phyloP scores from a whole-genome alignment of 2,329 filamentous ascomycete species.

The Alternaria sp. region DNA sequence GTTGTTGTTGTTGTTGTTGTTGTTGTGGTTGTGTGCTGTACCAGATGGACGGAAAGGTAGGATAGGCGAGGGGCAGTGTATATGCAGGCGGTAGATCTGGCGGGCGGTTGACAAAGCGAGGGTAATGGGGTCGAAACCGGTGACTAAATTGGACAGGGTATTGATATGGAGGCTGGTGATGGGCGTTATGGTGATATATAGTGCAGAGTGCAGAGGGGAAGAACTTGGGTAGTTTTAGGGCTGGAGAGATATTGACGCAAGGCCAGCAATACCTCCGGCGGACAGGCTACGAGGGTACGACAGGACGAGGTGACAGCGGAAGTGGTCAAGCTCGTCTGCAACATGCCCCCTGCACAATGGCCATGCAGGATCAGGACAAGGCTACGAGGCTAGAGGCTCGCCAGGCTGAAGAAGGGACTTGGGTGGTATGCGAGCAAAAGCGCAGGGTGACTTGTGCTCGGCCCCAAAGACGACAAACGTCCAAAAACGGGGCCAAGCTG shows the following conservation, averaged over 20 bases:
- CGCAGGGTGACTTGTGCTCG: conserved; percentile 51
- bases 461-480: conserved; percentile 42
- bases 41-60: conserved; percentile 25
- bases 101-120: conserved; percentile 44
- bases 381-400: conserved; percentile 43
- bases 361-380: conserved; percentile 51
- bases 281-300: conserved; percentile 39
- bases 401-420: conserved; percentile 38
- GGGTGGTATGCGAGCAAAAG: conserved; percentile 44
- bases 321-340: conserved; percentile 47
- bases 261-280: conserved; percentile 32
- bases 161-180: conserved; percentile 39
- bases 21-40: conserved; percentile 17
- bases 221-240: conserved; percentile 46
- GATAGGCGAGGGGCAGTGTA: conserved; percentile 46
- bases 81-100: conserved; percentile 46
- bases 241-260: conserved; percentile 44
- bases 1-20: too few species aligned
- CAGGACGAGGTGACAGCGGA: conserved; percentile 47
- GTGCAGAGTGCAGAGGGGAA: conserved; percentile 37
- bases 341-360: conserved; percentile 45
- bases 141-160: conserved; percentile 42
- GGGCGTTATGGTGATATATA: conserved; percentile 51
- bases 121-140: conserved; percentile 44
- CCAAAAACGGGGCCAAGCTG: conserved; percentile 43